Conservation (phyloP, 2,329 filamentous ascomycete genomes). For the Knufia petricola region DNA sequence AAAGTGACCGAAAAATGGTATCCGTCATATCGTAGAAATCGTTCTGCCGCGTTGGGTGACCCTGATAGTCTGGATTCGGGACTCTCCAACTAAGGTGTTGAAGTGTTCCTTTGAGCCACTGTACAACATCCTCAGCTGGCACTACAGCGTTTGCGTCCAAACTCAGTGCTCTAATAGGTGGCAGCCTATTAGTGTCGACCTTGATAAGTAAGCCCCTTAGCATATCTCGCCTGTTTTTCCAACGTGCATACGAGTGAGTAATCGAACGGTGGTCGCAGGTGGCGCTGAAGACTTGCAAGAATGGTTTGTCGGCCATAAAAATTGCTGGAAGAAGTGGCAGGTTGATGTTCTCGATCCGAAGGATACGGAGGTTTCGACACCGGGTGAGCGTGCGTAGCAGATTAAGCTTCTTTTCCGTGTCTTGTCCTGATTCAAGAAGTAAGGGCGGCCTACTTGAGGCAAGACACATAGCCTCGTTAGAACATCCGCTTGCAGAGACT, state of each 20-base stretch:
- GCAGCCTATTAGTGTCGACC: neutral
- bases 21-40: neutral
- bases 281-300: conserved; percentile 13
- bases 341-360: conserved; percentile 18
- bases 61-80: neutral
- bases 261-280: conserved; percentile 14
- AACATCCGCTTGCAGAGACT: neutral
- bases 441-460: neutral
- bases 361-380: conserved; percentile 10
- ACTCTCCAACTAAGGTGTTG: conserved; percentile 5
- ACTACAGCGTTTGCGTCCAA: conserved; percentile 14
- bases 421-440: neutral
- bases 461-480: neutral
- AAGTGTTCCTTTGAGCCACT: neutral
- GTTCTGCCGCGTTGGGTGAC: neutral
- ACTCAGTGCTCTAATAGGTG: conserved; percentile 13
- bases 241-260: conserved; percentile 5
- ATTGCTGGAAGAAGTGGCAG: conserved; percentile 13
- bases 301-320: conserved; percentile 16
- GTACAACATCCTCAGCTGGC: neutral
- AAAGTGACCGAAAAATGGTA: neutral
- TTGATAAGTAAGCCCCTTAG: neutral
- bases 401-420: conserved; percentile 6
- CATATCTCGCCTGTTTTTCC: conserved; percentile 5
- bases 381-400: conserved; percentile 12